Evolutionary conservation across 768 basidiomycete species (phyloP), one percentile per base, ranked within the genome.

Genomic region (Chalciporus sphaerocephalus): DNA sequence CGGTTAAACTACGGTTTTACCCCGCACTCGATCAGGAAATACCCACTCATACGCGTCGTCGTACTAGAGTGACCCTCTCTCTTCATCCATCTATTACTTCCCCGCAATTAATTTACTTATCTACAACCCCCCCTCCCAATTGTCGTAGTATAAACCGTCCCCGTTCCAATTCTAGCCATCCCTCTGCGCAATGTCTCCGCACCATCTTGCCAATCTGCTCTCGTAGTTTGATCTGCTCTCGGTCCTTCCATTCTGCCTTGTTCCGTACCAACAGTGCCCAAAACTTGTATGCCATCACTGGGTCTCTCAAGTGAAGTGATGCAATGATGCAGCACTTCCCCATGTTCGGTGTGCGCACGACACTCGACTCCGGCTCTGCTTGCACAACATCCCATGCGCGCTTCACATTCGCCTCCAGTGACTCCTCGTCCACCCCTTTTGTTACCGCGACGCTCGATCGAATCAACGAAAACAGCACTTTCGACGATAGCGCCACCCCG

Each of bases 241-340:
- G 22, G 57, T 83, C 79, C 5, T 58, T 52, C 77, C 76, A 79
- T 44, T 75, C 67, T 6, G 72, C 64, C 59, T 66, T 73, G 21
- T 60, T 58, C 47, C 59, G 66, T 11, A 85, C 40, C 47, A 84
- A 60, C 39, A 61, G 52, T 38, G 60, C 54, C 85, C 85, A 87
- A 60, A 85, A 85, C 36, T 64, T 62, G 66, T 71, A 83, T 1
- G 82, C 85, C 64, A 80, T 61, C 49, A 53, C 47, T 0, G 80
- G 72, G 37, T 80, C 72, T 16, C 72, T 63, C 25, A 72, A 69
- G 32, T 65, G 65, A 45, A 87, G 59, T n/a, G 80, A 73, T 7
- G 71, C 69, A 12, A 54, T 57, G 16, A 83, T 69, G 47, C 82
- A 76, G 53, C 68, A 69, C 54, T 73, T 74, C 17, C 77, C 83